Conservation (phyloP, 2,329 filamentous ascomycete genomes). For the Periconia digitata region DNA sequence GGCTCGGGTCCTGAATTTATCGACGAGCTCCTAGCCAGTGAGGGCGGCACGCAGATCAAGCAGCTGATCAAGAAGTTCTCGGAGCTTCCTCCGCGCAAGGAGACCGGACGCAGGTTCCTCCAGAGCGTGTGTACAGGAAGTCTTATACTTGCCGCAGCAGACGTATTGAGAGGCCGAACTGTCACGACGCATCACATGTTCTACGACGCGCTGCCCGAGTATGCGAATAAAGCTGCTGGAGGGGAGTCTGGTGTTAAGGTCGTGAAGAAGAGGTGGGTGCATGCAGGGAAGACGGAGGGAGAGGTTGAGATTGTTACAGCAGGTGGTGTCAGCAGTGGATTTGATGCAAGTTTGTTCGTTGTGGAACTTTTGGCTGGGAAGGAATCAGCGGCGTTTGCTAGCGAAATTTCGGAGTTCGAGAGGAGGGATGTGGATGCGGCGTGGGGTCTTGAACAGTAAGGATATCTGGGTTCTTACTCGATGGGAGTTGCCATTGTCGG, state of each 20-base stretch:
- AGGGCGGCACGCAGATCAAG: conserved; percentile 18
- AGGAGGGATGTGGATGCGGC: conserved; percentile 22
- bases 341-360: conserved; percentile 35
- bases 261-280: conserved; percentile 35
- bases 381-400: conserved; percentile 23
- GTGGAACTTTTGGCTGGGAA: conserved; percentile 29
- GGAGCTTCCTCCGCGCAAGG: conserved; percentile 20
- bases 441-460: conserved; percentile 13
- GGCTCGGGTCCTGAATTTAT: conserved; percentile 34
- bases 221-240: conserved; percentile 33
- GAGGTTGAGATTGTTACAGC: conserved; percentile 38
- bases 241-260: conserved; percentile 26
- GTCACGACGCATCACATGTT: conserved; percentile 45
- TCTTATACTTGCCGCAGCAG: conserved; percentile 41
- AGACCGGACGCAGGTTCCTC: conserved; percentile 30
- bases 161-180: conserved; percentile 37
- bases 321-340: conserved; percentile 36
- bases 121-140: conserved; percentile 47
- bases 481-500: too few relatives aligned
- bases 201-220: conserved; percentile 25
- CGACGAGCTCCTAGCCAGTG: conserved; percentile 22
- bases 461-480: neutral
- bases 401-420: conserved; percentile 36
- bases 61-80: conserved; percentile 26
- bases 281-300: conserved; percentile 30